phyloP scores from a whole-genome alignment of 2,329 filamentous ascomycete species.

The Botrytis fabae region DNA sequence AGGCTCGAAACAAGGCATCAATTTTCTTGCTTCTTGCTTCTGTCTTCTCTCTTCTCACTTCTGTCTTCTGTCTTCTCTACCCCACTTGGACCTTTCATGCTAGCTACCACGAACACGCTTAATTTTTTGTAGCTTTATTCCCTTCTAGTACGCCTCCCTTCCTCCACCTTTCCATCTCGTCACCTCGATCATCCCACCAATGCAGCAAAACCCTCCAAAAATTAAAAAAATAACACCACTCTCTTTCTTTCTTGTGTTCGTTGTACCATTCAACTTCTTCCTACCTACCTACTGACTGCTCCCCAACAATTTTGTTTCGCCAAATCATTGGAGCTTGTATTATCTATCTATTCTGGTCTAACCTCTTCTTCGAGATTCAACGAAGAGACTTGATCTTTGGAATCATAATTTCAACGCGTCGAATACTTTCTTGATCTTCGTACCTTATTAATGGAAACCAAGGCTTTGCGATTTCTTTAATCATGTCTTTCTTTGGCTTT shows the following conservation, averaged over 20 bases:
- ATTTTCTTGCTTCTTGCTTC: background rate
- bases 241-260: background rate
- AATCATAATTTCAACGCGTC: background rate
- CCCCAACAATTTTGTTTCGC: slow-evolving; percentile 1
- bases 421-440: background rate
- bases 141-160: background rate
- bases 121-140: slow-evolving; percentile 9
- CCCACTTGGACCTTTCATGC: background rate
- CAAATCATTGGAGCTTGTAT: slow-evolving; percentile 1
- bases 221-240: background rate
- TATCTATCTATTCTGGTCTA: slow-evolving; percentile 9
- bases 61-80: background rate
- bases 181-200: slow-evolving; percentile 10
- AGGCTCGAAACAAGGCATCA: background rate
- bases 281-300: background rate
- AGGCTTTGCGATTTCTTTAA: slow-evolving; percentile 8
- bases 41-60: background rate
- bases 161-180: slow-evolving; percentile 16
- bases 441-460: slow-evolving; percentile 11
- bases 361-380: background rate
- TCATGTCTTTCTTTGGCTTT: slow-evolving; percentile 93
- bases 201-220: background rate
- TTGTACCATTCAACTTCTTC: background rate
- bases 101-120: background rate
- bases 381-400: background rate